A percentile compares a stretch with the other conserved stretches of the same genome.
These are phyloP conservation scores for Ophiostoma pallidulum DNA, from an alignment of 2,329 filamentous ascomycete genomes.

Conservation along the genomic window DNA sequence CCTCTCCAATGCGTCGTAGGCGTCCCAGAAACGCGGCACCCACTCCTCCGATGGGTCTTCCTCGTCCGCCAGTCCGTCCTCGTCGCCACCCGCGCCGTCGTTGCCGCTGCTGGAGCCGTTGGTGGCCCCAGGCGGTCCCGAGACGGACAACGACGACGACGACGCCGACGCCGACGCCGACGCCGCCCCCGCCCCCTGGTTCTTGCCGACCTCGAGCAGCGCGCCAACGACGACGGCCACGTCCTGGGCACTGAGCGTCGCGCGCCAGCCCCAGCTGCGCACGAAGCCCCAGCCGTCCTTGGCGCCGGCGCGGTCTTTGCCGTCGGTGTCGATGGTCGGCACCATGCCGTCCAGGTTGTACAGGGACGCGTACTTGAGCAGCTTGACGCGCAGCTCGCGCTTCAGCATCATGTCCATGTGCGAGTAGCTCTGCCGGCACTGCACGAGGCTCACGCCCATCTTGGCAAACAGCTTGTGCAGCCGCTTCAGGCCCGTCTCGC, in stretches of 20 bases:
- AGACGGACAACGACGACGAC: too few species aligned
- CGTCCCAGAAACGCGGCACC: constrained; percentile 60
- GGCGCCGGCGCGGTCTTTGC: constrained; percentile 56
- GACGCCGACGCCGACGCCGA: too few species aligned
- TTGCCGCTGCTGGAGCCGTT: constrained; percentile 24
- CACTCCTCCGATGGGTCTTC: constrained; percentile 43
- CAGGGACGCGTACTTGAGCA: constrained; percentile 83
- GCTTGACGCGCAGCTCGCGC: constrained; percentile 64
- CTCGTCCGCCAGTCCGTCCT: constrained; percentile 34
- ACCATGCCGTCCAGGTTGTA: constrained; percentile 94
- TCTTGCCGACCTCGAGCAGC: constrained; percentile 80
- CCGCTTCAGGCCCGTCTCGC: constrained; percentile 75
- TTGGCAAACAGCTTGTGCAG: constrained; percentile 92
- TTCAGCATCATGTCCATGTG: constrained; percentile 99
- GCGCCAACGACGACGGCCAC: constrained; percentile 89
- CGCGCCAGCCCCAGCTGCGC: constrained; percentile 94
- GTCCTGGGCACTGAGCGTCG: constrained; percentile 85
- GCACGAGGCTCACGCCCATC: constrained; percentile 90
- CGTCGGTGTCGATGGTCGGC: constrained; percentile 63
- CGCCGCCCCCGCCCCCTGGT: constrained; percentile 28
- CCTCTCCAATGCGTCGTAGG: constrained; percentile 63
- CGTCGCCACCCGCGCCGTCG: constrained; percentile 36
- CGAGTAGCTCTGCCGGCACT: constrained; percentile 91
- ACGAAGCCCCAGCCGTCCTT: constrained; percentile 97
- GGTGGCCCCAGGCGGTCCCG: too few species aligned